Conservation (phyloP, 2,329 filamentous ascomycete species). For the Aspergillus neotritici region DNA sequence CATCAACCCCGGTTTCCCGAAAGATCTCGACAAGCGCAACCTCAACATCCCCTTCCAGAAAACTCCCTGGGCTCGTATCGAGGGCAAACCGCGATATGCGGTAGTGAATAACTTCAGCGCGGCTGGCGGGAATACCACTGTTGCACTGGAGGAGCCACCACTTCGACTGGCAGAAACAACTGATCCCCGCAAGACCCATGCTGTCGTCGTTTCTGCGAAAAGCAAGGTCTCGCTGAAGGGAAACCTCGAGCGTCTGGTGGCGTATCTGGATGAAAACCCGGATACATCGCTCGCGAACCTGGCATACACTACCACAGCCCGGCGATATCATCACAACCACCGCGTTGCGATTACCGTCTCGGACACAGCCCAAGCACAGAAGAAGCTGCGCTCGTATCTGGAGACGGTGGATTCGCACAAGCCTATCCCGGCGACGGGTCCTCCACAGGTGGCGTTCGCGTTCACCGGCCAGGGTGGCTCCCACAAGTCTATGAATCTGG, state of each 20-base stretch:
- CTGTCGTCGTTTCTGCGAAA: conserved; percentile 56
- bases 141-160: conserved; percentile 58
- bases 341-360: conserved; percentile 5
- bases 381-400: not conserved
- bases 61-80: conserved; percentile 17
- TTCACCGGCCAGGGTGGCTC: conserved; percentile 33
- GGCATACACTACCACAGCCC: conserved; percentile 61
- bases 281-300: conserved; percentile 49
- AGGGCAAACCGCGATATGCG: conserved; percentile 23
- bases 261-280: conserved; percentile 28
- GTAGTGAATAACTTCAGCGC: conserved; percentile 64
- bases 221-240: conserved; percentile 36
- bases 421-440: conserved; percentile 36
- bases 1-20: conserved; percentile 29
- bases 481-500: conserved; percentile 21
- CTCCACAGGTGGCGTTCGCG: conserved; percentile 28
- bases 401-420: conserved; percentile 46
- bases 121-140: conserved; percentile 62
- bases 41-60: conserved; percentile 41
- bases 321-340: conserved; percentile 31
- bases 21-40: conserved; percentile 23
- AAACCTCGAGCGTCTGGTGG: conserved; percentile 51
- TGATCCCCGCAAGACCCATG: conserved; percentile 48
- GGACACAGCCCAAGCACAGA: conserved; percentile 1
- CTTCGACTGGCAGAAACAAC: conserved; percentile 43